Evolutionary conservation across 345 rosid species (phyloP).

Genomic region (Eucalyptus cloeziana): DNA sequence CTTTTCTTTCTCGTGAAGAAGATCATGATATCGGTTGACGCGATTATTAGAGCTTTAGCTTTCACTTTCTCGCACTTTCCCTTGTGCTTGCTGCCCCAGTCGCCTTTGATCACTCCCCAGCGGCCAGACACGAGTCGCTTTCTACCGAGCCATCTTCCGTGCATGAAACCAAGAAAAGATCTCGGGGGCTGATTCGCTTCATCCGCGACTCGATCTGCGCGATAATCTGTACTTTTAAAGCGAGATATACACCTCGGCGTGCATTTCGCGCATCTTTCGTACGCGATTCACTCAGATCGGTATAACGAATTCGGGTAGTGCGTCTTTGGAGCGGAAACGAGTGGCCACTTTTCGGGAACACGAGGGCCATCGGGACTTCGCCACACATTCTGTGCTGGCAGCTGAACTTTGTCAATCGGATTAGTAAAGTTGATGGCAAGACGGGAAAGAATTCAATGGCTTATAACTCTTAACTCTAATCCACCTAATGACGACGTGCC

Average conservation of each 20-base stretch:
- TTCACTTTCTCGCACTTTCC: not conserved
- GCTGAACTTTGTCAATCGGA: not conserved
- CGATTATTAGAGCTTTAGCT: not conserved
- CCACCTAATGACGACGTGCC: not conserved
- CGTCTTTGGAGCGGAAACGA: not conserved
- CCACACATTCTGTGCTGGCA: not conserved
- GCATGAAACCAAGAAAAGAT: not conserved
- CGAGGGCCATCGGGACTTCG: not conserved
- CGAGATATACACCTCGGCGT: not conserved
- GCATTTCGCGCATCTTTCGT: not conserved
- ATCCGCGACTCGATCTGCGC: not conserved
- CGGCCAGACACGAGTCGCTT: not conserved
- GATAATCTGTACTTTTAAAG: not conserved
- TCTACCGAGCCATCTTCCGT: not conserved
- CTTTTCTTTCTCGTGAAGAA: not conserved
- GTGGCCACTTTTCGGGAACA: not conserved
- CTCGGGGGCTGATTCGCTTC: not conserved
- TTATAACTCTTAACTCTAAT: not conserved
- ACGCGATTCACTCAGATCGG: not conserved
- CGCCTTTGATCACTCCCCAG: not conserved
- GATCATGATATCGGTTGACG: not conserved
- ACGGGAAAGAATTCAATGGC: not conserved
- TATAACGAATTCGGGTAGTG: not conserved
- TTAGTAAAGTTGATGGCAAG: not conserved
- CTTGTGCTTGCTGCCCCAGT: not conserved